Base-by-base conservation (phyloP, 805 yeast species). In the Spencermartinsiella europaea region DNA sequence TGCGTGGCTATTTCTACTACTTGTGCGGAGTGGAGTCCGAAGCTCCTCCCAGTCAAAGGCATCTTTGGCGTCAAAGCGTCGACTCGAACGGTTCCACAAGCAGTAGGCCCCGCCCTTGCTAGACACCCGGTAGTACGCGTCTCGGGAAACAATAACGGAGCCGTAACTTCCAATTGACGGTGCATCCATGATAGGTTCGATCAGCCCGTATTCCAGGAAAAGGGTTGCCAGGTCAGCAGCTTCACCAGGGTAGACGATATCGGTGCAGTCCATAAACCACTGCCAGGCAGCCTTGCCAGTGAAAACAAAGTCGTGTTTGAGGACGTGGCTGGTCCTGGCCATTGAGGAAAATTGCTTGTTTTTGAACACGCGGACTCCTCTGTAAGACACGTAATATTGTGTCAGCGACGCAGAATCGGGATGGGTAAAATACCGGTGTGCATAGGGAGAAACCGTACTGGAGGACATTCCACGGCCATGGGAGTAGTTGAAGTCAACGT, bases 241-340 rank as follows among this genome's bases (percentile, higher is more conserved):
- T 28, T 53, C 57, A 12, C 22, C 27, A 3, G 51, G 59, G 43
- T 72, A 72, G 53, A 80, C 61, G 1, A 82, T 69, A 57, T 86
- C 93, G 0, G 96, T 85, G 59, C 96, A 89, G 52, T 91, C 98
- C 78, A 83, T 73, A 4, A 91, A 58, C 95, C 96, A 91, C 58
- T 89, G 96, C 64, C 81, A 75, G 0, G 83, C 68, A 0, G 93
- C 83, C 55, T 84, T 84, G 0, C 96, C 95, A 1, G 85, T 74
- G 51, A 86, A 73, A 45, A 80, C 74, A 54, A 72, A 73, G n/a
- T 71, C 66, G 2, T 73, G 58, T 1, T 37, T 36, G 16, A 45
- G 16, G 17, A 22, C 5, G 15, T 3, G 16, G 15, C 22, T 14
- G n/a, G 27, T 5, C 22, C n/a, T 39, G 21, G 46, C 28, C 7